phyloP scores from a whole-genome alignment of 768 basidiomycete species.

The Kondoa malvinella region DNA sequence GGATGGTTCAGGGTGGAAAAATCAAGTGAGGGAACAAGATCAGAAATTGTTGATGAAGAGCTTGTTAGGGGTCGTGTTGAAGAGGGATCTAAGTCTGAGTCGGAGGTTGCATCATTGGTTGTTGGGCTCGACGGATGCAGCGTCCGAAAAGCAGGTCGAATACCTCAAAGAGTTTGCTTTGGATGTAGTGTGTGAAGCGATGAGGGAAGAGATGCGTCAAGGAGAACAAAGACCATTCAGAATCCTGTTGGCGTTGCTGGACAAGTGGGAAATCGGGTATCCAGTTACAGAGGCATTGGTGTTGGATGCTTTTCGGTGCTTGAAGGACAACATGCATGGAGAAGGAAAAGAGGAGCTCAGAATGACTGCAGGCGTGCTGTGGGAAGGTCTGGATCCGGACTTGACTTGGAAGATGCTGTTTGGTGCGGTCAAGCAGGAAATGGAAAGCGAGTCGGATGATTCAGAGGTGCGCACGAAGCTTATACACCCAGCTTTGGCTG shows the following conservation, averaged over 20 bases:
- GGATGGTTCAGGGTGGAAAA: conserved; percentile 53
- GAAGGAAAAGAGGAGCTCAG: conserved; percentile 42
- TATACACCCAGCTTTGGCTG: not conserved
- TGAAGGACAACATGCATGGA: conserved; percentile 42
- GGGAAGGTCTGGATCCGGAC: conserved; percentile 81
- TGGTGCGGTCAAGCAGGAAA: conserved; percentile 24
- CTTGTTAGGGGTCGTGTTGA: conserved; percentile 70
- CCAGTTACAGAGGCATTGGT: conserved; percentile 59
- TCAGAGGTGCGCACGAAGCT: conserved; percentile 16
- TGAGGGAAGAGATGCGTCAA: conserved; percentile 38
- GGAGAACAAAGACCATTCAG: conserved; percentile 55
- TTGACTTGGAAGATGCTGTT: conserved; percentile 70
- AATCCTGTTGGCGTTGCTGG: conserved; percentile 80
- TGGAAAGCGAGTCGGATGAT: conserved; percentile 4
- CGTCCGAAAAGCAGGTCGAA: conserved; percentile 49
- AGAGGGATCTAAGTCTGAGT: conserved; percentile 81
- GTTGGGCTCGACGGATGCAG: conserved; percentile 58
- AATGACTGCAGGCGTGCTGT: conserved; percentile 70
- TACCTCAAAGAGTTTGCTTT: conserved; percentile 56
- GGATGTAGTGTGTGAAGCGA: conserved; percentile 50
- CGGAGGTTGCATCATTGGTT: conserved; percentile 86
- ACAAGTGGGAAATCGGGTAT: conserved; percentile 91
- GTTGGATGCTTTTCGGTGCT: conserved; percentile 59
- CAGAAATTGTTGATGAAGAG: conserved; percentile 68
- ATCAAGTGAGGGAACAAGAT: conserved; percentile 48